These are phyloP conservation scores for Hypocreales sp. DNA, from an alignment of 2,329 filamentous ascomycete species.

Conservation along the genomic window DNA sequence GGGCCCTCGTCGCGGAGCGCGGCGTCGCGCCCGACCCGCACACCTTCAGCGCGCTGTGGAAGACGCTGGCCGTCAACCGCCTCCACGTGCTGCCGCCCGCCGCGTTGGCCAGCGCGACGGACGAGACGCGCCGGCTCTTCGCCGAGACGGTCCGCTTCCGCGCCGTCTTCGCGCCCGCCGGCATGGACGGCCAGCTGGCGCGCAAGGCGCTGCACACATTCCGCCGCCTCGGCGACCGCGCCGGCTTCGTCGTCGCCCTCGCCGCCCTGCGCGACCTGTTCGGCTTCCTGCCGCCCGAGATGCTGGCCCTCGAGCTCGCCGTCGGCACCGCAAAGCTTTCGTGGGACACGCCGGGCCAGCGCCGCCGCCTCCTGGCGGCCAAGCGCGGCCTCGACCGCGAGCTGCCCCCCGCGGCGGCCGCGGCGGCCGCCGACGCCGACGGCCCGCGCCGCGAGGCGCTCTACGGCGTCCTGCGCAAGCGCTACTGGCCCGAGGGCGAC, in stretches of 20 bases:
- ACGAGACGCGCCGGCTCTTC: conserved; percentile 26
- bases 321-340: conserved; percentile 27
- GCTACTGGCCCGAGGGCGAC: conserved; percentile 16
- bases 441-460: conserved; percentile 22
- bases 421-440: conserved; percentile 9
- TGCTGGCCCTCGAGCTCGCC: conserved; percentile 29
- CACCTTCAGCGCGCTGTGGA: conserved; percentile 56
- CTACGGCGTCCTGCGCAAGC: conserved; percentile 24
- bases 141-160: conserved; percentile 32
- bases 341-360: conserved; percentile 23
- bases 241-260: conserved; percentile 29
- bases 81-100: conserved; percentile 18
- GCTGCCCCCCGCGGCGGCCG: conserved; percentile 12
- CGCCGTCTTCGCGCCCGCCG: conserved; percentile 25
- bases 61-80: conserved; percentile 36
- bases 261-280: conserved; percentile 26
- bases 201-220: conserved; percentile 35
- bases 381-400: conserved; percentile 26
- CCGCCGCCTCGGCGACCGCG: conserved; percentile 26
- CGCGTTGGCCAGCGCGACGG: conserved; percentile 13
- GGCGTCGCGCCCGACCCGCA: conserved; percentile 46
- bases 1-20: conserved; percentile 30
- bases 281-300: conserved; percentile 26
- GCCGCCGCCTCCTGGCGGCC: conserved; percentile 24
- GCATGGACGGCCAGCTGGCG: conserved; percentile 30